A percentile compares a stretch with the other conserved stretches of the same genome.
phyloP scores from a whole-genome alignment of 129 eudicot genomes.

The Cynara cardunculus region DNA sequence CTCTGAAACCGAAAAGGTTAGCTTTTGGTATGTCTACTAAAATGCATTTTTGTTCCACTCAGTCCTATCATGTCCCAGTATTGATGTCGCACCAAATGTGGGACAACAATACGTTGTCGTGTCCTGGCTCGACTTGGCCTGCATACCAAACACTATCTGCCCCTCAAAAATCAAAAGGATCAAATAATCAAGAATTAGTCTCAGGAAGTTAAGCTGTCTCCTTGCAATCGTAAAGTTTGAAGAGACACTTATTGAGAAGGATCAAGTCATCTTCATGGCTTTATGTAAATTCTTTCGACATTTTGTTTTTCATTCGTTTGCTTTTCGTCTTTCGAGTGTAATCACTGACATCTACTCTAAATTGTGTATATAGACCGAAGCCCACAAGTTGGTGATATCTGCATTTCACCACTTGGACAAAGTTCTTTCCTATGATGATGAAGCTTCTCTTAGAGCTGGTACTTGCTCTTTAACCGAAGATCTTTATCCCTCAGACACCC shows the following conservation, averaged over 20 bases:
- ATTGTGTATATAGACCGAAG: constrained; percentile 44
- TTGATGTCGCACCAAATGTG: too few relatives aligned
- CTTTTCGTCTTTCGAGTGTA: neutral
- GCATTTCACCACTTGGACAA: constrained; percentile 60
- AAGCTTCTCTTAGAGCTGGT: constrained; percentile 34
- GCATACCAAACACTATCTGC: too few relatives aligned
- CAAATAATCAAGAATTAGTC: neutral
- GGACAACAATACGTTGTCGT: too few relatives aligned
- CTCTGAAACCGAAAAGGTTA: constrained; percentile 71
- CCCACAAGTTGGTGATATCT: constrained; percentile 49
- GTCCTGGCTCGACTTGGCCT: neutral
- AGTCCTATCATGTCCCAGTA: neutral
- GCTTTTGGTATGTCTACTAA: neutral
- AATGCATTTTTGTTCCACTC: neutral
- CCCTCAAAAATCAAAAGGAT: neutral
- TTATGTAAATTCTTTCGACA: neutral
- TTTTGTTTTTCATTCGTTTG: neutral
- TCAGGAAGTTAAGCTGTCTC: neutral
- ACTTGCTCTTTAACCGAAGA: constrained; percentile 30
- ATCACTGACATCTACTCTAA: neutral
- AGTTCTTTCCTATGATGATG: constrained; percentile 55
- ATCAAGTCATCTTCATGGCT: neutral
- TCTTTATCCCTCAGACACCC: constrained; percentile 30
- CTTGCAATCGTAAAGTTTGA: neutral
- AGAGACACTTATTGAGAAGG: neutral